Conservation (phyloP, 176 grass and related monocot species). For the Raddia guianensis region DNA sequence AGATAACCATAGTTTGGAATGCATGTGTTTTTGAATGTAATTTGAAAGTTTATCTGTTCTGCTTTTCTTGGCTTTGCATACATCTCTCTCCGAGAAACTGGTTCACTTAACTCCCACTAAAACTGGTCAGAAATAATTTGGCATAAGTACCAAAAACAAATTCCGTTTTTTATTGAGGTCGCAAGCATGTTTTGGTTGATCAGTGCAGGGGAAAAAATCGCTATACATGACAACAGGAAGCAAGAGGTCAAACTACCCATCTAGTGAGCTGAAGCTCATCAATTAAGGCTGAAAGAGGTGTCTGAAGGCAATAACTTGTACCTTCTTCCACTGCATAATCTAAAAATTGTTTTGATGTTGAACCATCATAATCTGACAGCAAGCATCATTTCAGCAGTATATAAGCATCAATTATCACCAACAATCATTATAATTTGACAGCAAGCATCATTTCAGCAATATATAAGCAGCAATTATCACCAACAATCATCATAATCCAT, state of each 20-base stretch:
- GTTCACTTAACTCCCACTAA: conserved; percentile 57
- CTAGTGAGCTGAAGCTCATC: not conserved
- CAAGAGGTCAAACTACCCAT: conserved; percentile 23
- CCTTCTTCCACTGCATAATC: conserved; percentile 68
- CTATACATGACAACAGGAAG: conserved; percentile 17
- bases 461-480: too few relatives aligned
- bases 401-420: too few relatives aligned
- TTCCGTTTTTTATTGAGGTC: conserved; percentile 14
- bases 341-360: conserved; percentile 87
- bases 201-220: not conserved
- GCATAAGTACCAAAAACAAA: conserved; percentile 34
- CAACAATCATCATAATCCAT: too few relatives aligned
- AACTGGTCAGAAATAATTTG: conserved; percentile 42
- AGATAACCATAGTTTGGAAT: too few relatives aligned
- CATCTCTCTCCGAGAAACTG: conserved; percentile 80
- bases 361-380: too few relatives aligned
- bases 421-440: too few relatives aligned
- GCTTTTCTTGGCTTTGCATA: conserved; percentile 83
- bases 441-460: too few relatives aligned
- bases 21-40: too few relatives aligned
- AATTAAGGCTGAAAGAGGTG: not conserved
- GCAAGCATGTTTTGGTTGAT: conserved; percentile 40
- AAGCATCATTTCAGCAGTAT: too few relatives aligned
- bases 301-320: conserved; percentile 38
- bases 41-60: conserved; percentile 67